Evolutionary conservation across 164 flowering plant genomes (phyloP).

Genomic region (Macadamia integrifolia): DNA sequence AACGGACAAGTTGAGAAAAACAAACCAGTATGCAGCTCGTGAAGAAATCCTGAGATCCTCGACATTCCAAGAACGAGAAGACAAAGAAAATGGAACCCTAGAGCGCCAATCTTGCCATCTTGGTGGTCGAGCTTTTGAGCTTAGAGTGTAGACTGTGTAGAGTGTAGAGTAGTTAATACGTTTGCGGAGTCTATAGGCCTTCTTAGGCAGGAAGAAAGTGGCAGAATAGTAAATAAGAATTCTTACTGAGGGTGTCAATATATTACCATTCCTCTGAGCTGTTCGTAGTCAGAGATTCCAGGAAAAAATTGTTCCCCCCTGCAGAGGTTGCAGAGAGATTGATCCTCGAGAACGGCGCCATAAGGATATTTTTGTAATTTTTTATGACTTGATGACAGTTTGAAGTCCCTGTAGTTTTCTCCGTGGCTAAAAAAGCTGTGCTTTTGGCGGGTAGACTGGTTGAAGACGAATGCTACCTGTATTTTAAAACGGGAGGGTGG

Average conservation of each 20-base stretch:
- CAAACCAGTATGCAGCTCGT: neutral
- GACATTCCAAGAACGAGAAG: conserved; percentile 6
- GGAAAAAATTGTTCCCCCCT: neutral
- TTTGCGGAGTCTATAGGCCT: neutral
- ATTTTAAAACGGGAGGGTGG: neutral
- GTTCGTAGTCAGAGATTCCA: conserved; percentile 4
- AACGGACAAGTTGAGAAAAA: neutral
- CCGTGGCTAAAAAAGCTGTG: neutral
- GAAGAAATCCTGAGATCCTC: neutral
- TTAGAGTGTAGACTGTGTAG: no score
- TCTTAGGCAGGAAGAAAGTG: conserved; percentile 1
- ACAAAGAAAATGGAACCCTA: conserved; percentile 9
- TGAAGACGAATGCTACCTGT: no score
- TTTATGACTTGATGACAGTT: neutral
- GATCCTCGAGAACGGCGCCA: neutral
- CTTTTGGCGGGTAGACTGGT: neutral
- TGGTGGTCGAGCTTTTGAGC: conserved; percentile 8
- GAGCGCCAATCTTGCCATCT: neutral
- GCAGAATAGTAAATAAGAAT: conserved; percentile 28
- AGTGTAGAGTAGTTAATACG: neutral
- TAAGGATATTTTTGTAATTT: neutral
- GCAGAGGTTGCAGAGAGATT: neutral
- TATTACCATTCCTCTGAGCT: conserved; percentile 6
- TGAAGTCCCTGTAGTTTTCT: neutral
- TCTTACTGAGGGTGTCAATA: conserved; percentile 10